Percentiles rank a stretch among this genome's conserved stretches.
These are phyloP conservation scores for Nitzschia palea DNA, from an alignment of 108 stramenopile genomes.

Conservation along the genomic window DNA sequence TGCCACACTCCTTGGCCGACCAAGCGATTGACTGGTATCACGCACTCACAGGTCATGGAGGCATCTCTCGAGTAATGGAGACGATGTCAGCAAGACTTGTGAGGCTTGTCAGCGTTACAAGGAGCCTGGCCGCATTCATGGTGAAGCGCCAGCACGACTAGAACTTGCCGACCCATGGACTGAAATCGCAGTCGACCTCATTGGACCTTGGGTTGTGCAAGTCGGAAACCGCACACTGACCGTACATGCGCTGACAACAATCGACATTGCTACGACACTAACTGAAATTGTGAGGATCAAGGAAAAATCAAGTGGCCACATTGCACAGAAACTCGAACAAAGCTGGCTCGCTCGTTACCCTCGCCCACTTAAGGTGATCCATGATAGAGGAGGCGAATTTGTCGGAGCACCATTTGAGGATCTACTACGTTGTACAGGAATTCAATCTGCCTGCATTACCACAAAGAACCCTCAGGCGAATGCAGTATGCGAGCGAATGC, in stretches of 20 bases:
- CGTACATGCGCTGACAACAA: constrained; percentile 36
- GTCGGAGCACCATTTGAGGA: constrained; percentile 32
- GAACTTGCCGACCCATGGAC: constrained; percentile 1
- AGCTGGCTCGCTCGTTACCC: constrained; percentile 40
- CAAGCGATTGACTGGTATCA: constrained; percentile 1
- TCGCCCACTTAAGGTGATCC: constrained; percentile 13
- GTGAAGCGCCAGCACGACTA: neutral
- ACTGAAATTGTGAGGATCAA: constrained; percentile 29
- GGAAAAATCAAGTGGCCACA: constrained; percentile 13
- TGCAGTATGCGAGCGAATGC: constrained; percentile 35
- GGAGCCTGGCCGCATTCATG: neutral
- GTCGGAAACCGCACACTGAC: constrained; percentile 6
- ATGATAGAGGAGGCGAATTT: constrained; percentile 39
- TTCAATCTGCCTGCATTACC: constrained; percentile 18
- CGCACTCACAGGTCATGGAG: neutral
- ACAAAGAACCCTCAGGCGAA: constrained; percentile 42
- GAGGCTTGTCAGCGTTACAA: constrained; percentile 17
- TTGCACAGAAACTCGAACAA: constrained; percentile 3
- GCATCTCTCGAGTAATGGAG: neutral
- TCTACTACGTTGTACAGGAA: neutral
- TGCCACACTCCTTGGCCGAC: neutral
- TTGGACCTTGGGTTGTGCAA: constrained; percentile 41
- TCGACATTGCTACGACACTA: constrained; percentile 34
- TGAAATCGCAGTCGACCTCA: constrained; percentile 38
- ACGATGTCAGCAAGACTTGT: neutral